Conservation (phyloP, 805 yeast genomes). For the Monosporozyma unispora region DNA sequence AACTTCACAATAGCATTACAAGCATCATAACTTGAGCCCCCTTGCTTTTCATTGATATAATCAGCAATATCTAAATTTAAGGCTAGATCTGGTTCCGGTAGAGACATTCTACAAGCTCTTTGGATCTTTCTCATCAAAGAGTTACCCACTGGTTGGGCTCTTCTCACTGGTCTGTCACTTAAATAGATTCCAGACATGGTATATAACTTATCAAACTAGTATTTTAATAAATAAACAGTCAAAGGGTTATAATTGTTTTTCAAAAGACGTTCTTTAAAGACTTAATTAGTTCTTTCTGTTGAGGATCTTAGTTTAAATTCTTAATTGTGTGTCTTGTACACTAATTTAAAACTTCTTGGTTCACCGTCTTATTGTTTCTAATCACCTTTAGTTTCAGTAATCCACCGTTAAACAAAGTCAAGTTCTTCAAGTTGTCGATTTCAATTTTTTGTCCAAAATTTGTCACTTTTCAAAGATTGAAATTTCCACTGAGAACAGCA, state of each 20-base stretch:
- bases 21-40: slow-evolving; percentile 84
- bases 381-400: too few relatives aligned
- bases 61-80: slow-evolving; percentile 90
- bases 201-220: background rate
- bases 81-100: slow-evolving; percentile 79
- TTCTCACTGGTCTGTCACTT: slow-evolving; percentile 28
- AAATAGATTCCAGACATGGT: slow-evolving; percentile 27
- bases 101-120: slow-evolving; percentile 80
- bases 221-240: background rate
- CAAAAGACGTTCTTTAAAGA: background rate
- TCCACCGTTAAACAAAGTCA: too few relatives aligned
- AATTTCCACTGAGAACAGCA: too few relatives aligned
- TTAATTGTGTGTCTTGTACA: too few relatives aligned
- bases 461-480: background rate
- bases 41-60: slow-evolving; percentile 85
- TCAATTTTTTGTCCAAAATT: background rate
- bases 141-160: slow-evolving; percentile 22
- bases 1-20: slow-evolving; percentile 76
- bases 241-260: background rate
- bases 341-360: too few relatives aligned
- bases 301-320: too few relatives aligned
- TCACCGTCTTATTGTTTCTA: too few relatives aligned
- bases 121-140: slow-evolving; percentile 39
- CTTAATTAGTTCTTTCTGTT: background rate
- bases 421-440: too few relatives aligned